A percentile compares a stretch with the other conserved stretches of the same genome.
These are phyloP conservation scores for Sugiyamaella boreocaroliniensis DNA, from an alignment of 805 yeast species.

Conservation along the genomic window DNA sequence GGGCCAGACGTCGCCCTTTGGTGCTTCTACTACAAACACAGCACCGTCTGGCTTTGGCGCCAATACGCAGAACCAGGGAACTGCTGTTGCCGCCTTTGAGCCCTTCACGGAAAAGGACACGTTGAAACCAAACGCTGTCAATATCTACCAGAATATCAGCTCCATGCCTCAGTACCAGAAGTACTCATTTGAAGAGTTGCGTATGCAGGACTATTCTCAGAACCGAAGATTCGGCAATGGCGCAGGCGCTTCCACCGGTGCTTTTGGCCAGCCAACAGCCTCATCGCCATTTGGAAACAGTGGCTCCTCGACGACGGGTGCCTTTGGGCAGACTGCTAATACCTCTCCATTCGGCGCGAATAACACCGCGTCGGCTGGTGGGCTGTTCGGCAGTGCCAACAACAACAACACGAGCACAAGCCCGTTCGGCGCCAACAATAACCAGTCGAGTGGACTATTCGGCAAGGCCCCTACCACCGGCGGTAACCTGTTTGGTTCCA, in stretches of 20 bases:
- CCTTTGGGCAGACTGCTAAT: constrained; percentile 16
- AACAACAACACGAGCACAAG: constrained; percentile 13
- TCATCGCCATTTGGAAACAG: constrained; percentile 38
- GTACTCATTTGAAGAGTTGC: constrained; percentile 78
- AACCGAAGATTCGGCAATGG: constrained; percentile 56
- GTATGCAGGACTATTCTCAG: constrained; percentile 80
- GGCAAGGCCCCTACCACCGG: constrained; percentile 19
- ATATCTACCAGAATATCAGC: constrained; percentile 64
- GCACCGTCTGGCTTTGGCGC: constrained; percentile 30
- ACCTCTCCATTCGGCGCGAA: constrained; percentile 37
- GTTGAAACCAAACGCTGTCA: constrained; percentile 42
- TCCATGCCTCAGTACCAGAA: constrained; percentile 87
- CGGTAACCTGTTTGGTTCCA: constrained; percentile 24
- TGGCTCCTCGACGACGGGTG: constrained; percentile 23
- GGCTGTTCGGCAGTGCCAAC: constrained; percentile 30
- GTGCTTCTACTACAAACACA: constrained; percentile 30
- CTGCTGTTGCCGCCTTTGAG: constrained; percentile 63
- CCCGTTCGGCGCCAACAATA: constrained; percentile 14
- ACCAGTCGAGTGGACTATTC: constrained; percentile 27
- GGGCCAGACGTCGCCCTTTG: constrained; percentile 39
- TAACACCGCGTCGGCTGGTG: constrained; percentile 26
- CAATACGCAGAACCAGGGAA: constrained; percentile 45
- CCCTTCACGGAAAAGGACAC: constrained; percentile 68
- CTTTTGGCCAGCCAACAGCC: constrained; percentile 22
- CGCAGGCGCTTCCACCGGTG: constrained; percentile 6